A percentile compares a stretch with the other conserved stretches of the same genome.
Evolutionary conservation across 495 filamentous ascomycete genomes (phyloP).

Genomic region (Neurospora sp.): DNA sequence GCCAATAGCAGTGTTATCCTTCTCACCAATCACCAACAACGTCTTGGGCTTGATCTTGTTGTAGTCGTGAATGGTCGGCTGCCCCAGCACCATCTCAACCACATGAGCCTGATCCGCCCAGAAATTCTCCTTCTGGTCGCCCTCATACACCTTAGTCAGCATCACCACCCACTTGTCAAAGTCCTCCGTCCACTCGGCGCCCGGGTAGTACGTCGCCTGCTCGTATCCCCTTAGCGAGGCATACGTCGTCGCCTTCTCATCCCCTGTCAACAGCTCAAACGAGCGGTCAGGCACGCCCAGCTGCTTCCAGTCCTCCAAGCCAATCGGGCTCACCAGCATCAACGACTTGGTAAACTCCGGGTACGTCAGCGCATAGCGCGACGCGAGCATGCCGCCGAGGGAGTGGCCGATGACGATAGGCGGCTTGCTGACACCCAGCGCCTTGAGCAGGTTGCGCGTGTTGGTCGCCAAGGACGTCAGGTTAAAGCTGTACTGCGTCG

Average conservation of each 20-base stretch:
- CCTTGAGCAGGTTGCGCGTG: constrained; percentile 25
- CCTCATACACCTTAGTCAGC: constrained; percentile 34
- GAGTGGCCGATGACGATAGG: constrained; percentile 37
- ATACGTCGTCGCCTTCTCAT: constrained; percentile 27
- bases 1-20: constrained; percentile 36
- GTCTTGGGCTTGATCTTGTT: constrained; percentile 21
- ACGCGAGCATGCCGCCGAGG: constrained; percentile 36
- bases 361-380: constrained; percentile 35
- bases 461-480: constrained; percentile 33
- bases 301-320: constrained; percentile 36
- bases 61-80: constrained; percentile 36
- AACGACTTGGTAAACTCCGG: constrained; percentile 19
- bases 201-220: constrained; percentile 34
- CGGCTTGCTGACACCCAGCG: constrained; percentile 14
- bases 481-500: constrained; percentile 31
- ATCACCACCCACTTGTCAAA: constrained; percentile 40
- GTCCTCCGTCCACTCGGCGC: constrained; percentile 18
- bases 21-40: constrained; percentile 30
- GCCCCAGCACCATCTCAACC: constrained; percentile 35
- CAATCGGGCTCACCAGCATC: constrained; percentile 30
- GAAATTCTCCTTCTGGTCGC: constrained; percentile 21
- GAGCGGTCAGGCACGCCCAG: constrained; percentile 30
- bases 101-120: constrained; percentile 26
- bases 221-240: constrained; percentile 29
- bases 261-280: constrained; percentile 18